Base-by-base conservation (phyloP, 2,329 filamentous ascomycete species). In the Exophiala bonariae region DNA sequence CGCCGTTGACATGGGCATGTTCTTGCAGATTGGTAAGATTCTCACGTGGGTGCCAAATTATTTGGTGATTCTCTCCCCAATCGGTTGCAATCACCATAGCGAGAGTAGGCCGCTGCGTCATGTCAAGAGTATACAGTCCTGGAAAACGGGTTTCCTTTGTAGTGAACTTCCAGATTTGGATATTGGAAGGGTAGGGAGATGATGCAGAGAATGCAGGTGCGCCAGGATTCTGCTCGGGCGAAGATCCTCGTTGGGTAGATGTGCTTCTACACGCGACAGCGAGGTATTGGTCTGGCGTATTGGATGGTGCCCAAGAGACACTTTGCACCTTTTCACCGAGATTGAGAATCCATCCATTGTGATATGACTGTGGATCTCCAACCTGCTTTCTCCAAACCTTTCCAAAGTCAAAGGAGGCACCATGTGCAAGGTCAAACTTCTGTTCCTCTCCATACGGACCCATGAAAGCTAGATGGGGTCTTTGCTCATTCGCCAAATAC, bases 121-220 rank as follows among this genome's bases (percentile, higher is more conserved):
- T 67, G 56, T 80, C 71, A 5, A 81, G 62, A 2, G 62, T 65
- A 11, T 68, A 66, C 1, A 67, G 61, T 17, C 54, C 50, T 13
- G 55, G 46, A 2, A 61, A n/a, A 28, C 7, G 8, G 10, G 31
- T 44, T 3, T 34, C 3, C 13, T 60, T 63, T 3, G 71, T 68
- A 30, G 67, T 64, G 55, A 84, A 79, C 4, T 73, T 67, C 81
- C 81, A 84, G 5, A 85, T 74, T 52, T 83, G 80, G 23, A 84
- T 70, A 2, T 72, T 73, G 11, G 73, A 71, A 13, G 74, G 70
- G 50, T 72, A 75, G 13, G 71, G 65, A 5, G 66, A 61, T 3
- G 75, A 74, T 8, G 78, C 68, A 13, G 68, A 68, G 58, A 81
- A 82, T 3, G 79, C 71, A 14, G 76, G 72, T 6, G 73, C 44